Conservation (phyloP, 2,329 filamentous ascomycete genomes). For the Botryotinia narcissicola region DNA sequence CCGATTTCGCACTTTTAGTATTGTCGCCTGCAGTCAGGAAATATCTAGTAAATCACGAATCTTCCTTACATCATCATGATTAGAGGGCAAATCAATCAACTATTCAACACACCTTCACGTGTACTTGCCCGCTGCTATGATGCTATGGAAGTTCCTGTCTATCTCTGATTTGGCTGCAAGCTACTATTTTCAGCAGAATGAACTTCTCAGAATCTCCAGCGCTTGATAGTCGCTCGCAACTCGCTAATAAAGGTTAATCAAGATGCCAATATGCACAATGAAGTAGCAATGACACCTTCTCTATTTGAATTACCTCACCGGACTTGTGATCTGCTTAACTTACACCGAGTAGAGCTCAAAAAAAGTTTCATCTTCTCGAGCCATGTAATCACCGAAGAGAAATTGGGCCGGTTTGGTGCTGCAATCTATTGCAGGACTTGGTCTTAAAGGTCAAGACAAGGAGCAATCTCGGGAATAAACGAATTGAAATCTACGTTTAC, state of each 20-base stretch:
- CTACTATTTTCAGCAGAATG: background rate
- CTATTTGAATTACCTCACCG: background rate
- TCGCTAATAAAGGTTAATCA: background rate
- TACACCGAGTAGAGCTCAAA: background rate
- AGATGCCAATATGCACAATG: background rate
- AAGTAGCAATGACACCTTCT: background rate
- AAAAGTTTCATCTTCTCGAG: background rate
- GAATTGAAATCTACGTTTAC: background rate
- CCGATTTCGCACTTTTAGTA: too few relatives aligned
- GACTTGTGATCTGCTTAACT: background rate
- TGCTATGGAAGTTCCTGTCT: background rate
- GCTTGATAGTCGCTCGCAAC: background rate
- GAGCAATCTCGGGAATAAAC: fast-evolving
- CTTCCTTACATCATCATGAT: background rate
- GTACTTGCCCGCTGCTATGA: background rate
- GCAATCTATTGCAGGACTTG: too few relatives aligned
- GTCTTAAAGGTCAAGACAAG: background rate
- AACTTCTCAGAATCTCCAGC: background rate
- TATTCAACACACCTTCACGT: background rate
- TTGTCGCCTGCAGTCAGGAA: background rate
- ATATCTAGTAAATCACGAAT: background rate
- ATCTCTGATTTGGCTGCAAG: background rate
- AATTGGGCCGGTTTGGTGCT: background rate
- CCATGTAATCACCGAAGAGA: background rate
- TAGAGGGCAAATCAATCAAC: background rate